Percentiles rank a stretch among this genome's conserved stretches.
Evolutionary conservation across 2,329 filamentous ascomycete genomes (phyloP).

Genomic region (Trichoderma koningii): DNA sequence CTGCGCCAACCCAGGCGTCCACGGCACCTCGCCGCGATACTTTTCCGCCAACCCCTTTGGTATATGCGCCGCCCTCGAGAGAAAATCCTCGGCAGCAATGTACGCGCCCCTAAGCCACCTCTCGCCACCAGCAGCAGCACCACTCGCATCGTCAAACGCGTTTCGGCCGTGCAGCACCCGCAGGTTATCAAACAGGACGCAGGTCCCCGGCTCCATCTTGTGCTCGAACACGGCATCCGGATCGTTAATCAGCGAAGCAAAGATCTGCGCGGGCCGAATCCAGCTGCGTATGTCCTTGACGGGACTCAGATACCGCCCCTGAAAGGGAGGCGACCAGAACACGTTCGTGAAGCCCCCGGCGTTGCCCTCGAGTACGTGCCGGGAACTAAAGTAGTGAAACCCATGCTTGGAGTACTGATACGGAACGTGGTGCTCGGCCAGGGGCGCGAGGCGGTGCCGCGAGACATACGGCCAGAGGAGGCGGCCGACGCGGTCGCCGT

Average conservation of each 20-base stretch:
- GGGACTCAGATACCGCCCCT: conserved; percentile 52
- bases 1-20: conserved; percentile 35
- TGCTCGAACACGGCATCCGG: conserved; percentile 65
- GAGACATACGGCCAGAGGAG: conserved; percentile 36
- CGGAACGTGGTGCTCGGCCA: conserved; percentile 44
- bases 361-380: conserved; percentile 54
- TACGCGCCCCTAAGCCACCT: conserved; percentile 88
- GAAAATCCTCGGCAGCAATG: conserved; percentile 58
- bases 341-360: conserved; percentile 35
- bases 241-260: conserved; percentile 61
- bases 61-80: conserved; percentile 41
- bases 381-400: conserved; percentile 61
- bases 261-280: conserved; percentile 53
- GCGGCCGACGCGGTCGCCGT: conserved; percentile 65
- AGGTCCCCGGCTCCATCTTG: conserved; percentile 78
- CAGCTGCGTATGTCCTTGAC: conserved; percentile 42
- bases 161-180: conserved; percentile 81
- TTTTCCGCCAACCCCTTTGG: conserved; percentile 35
- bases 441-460: conserved; percentile 25
- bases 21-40: conserved; percentile 32
- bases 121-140: conserved; percentile 55
- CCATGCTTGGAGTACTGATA: conserved; percentile 72
- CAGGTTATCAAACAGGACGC: conserved; percentile 89
- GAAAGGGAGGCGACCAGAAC: conserved; percentile 79
- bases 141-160: conserved; percentile 61